Conservation (phyloP, 208 protist species). For the Balamuthia mandrillaris region DNA sequence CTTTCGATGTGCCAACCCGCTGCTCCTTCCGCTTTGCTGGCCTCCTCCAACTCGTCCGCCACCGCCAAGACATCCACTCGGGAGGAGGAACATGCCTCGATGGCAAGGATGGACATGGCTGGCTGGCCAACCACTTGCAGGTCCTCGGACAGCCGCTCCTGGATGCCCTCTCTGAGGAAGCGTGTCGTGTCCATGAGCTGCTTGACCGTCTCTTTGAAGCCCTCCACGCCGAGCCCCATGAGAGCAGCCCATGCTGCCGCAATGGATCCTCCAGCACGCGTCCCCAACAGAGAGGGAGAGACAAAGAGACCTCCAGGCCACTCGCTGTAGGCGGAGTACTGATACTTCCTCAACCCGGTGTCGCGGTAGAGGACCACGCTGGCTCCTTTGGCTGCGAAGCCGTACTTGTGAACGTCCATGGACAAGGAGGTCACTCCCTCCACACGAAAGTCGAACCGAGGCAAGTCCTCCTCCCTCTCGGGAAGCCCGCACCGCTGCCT, state of each 20-base stretch:
- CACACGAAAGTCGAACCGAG: conserved; percentile 85
- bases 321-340: conserved; percentile 87
- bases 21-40: neutral
- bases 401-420: conserved; percentile 97
- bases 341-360: conserved; percentile 78
- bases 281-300: conserved; percentile 88
- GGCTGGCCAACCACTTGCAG: conserved; percentile 24
- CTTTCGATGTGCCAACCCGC: conserved; percentile 21
- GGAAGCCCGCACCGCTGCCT: neutral
- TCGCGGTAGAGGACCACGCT: conserved; percentile 85
- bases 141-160: neutral
- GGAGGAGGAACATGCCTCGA: neutral
- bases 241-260: neutral
- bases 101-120: neutral
- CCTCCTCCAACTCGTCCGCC: neutral
- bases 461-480: neutral
- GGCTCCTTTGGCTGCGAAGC: conserved; percentile 89
- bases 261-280: conserved; percentile 66
- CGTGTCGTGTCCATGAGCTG: neutral
- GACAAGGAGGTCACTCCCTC: conserved; percentile 92
- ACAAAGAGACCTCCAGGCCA: conserved; percentile 95
- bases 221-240: neutral
- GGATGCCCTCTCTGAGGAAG: neutral
- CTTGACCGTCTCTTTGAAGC: neutral
- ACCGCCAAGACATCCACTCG: neutral